A percentile compares a stretch with the other conserved stretches of the same genome.
Evolutionary conservation across 1,284 basidiomycete genomes (phyloP).

Genomic region (Schizopora paradoxa): DNA sequence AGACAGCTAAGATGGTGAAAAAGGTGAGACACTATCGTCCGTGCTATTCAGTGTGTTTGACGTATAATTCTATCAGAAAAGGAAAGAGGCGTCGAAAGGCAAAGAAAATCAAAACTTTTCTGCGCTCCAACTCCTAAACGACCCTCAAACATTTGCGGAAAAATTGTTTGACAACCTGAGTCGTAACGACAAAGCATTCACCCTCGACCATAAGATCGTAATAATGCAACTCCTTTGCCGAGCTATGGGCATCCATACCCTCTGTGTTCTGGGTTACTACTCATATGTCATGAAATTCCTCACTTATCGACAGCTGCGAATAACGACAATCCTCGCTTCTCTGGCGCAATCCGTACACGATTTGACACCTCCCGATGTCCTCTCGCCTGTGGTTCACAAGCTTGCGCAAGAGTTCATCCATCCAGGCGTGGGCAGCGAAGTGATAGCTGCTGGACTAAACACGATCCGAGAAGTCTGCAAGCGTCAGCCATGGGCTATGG

Average conservation of each 20-base stretch:
- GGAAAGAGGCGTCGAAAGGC: conserved; percentile 44
- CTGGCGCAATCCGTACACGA: conserved; percentile 96
- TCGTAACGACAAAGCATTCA: conserved; percentile 87
- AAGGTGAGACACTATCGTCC: conserved; percentile 41
- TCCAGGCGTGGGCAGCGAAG: conserved; percentile 93
- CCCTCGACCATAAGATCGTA: conserved; percentile 95
- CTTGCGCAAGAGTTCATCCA: conserved; percentile 96
- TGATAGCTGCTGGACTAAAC: conserved; percentile 95
- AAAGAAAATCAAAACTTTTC: conserved; percentile 76
- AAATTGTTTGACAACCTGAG: conserved; percentile 88
- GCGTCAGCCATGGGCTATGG: conserved; percentile 95
- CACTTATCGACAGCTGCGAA: conserved; percentile 87
- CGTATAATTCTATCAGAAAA: conserved; percentile 35
- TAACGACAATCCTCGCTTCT: conserved; percentile 91
- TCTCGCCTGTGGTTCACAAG: conserved; percentile 88
- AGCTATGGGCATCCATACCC: conserved; percentile 90
- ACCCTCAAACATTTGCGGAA: conserved; percentile 95
- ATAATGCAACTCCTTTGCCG: conserved; percentile 97
- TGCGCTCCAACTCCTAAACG: conserved; percentile 89
- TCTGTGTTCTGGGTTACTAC: conserved; percentile 95
- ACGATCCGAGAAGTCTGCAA: conserved; percentile 90
- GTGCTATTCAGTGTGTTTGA: conserved; percentile 13
- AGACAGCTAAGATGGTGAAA: conserved; percentile 62
- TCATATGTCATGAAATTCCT: conserved; percentile 95
- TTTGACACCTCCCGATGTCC: conserved; percentile 89